Base-by-base conservation (phyloP, 225 moss, liverwort and hornwort genomes). In the Lunularia cruciata region DNA sequence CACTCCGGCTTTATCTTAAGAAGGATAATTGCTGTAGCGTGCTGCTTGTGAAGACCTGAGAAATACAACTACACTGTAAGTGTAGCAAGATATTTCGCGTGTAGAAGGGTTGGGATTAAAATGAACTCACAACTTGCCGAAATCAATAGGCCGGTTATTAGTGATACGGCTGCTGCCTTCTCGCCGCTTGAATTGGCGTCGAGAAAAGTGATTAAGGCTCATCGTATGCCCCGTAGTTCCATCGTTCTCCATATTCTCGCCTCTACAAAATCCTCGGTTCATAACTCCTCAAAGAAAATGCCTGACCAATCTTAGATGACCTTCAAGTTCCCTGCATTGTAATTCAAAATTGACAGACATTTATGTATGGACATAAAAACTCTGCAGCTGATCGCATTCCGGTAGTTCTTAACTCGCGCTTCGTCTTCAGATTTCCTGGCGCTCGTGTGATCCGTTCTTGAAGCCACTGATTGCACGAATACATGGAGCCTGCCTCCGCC, bases 101-200 rank as follows among this genome's bases (percentile, higher is more conserved):
- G n/a, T n/a, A n/a, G n/a, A n/a, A n/a, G n/a, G n/a, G n/a, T n/a
- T n/a, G n/a, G n/a, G n/a, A n/a, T n/a, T n/a, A n/a, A n/a, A n/a
- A n/a, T n/a, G 28, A 12, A 68, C 80, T 73, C 57, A 81, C 80
- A 81, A 59, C 9, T 61, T 73, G 32, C 46, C 47, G 15, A 69
- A 76, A 46, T 42, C 61, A 38, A 81, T 63, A 5, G 64, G 70
- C 31, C 77, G 64, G 7, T 26, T 51, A 19, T 43, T 55, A 4
- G 65, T 71, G 30, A 71, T 5, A 45, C 69, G 71, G 26, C 68
- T 75, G 37, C 47, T 72, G 71, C 67, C 68, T 32, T 47, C 11
- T 25, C 70, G 70, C 68, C 65, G 70, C 47, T 53, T 52, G 38
- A 60, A 35, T 20, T 18, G 53, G 65, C 45, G 68, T n/a, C 60